Percentiles rank a stretch among this genome's conserved stretches.
Conservation (phyloP, 2,329 filamentous ascomycete species). For the Colletotrichum brevisporum region DNA sequence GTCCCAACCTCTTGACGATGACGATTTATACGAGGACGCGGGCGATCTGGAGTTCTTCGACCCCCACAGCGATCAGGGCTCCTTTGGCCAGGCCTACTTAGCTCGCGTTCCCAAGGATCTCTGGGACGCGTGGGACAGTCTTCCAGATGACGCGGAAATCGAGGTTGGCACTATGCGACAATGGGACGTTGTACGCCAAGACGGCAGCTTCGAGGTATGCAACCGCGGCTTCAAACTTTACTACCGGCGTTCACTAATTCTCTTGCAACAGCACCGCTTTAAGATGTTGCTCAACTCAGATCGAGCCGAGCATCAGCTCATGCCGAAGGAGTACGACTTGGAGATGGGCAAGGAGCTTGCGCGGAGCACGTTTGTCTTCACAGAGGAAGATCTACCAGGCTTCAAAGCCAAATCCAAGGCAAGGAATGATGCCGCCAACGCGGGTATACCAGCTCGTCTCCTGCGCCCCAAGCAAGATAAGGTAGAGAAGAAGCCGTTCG, state of each 20-base stretch:
- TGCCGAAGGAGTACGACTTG: slow-evolving; percentile 92
- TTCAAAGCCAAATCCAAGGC: slow-evolving; percentile 73
- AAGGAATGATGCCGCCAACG: slow-evolving; percentile 68
- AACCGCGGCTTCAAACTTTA: slow-evolving; percentile 2
- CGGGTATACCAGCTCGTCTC: slow-evolving; percentile 71
- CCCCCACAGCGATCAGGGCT: slow-evolving; percentile 48
- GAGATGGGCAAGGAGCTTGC: slow-evolving; percentile 68
- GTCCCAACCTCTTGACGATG: slow-evolving; percentile 67
- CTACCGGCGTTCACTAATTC: neutral
- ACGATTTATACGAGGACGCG: slow-evolving; percentile 76
- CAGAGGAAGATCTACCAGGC: slow-evolving; percentile 83
- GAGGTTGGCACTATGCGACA: slow-evolving; percentile 81
- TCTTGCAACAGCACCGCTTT: slow-evolving; percentile 55
- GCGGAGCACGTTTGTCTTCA: slow-evolving; percentile 89
- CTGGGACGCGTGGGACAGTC: slow-evolving; percentile 82
- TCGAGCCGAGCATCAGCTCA: slow-evolving; percentile 75
- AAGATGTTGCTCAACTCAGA: slow-evolving; percentile 78
- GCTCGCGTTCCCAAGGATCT: slow-evolving; percentile 84
- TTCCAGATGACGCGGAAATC: slow-evolving; percentile 87
- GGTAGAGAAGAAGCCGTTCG: slow-evolving; percentile 62
- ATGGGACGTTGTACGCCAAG: slow-evolving; percentile 67
- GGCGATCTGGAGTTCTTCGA: slow-evolving; percentile 71
- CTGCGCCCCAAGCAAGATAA: slow-evolving; percentile 59
- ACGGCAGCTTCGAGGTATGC: slow-evolving; percentile 59
- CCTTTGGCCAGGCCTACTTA: slow-evolving; percentile 67